Percentiles rank a stretch among this genome's conserved stretches.
Evolutionary conservation across 495 filamentous ascomycete species (phyloP).

Genomic region (Aspergillus heteromorphus): DNA sequence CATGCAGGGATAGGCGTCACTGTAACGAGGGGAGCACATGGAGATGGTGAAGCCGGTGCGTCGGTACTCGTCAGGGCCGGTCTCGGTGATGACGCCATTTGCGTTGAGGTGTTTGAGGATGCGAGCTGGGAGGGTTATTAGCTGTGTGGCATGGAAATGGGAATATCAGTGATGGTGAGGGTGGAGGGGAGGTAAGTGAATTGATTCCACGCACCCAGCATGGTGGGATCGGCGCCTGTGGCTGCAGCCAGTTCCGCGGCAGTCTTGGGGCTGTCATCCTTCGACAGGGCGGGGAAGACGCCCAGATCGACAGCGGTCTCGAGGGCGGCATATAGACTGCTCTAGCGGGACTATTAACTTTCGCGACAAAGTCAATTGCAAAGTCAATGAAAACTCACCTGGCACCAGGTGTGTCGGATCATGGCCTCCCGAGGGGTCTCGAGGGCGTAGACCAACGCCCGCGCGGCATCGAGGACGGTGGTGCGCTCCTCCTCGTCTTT

Average conservation of each 20-base stretch:
- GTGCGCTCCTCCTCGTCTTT: not conserved
- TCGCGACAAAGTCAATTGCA: not conserved
- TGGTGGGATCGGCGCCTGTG: not conserved
- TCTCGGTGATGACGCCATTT: slow-evolving; percentile 37
- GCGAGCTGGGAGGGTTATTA: slow-evolving; percentile 9
- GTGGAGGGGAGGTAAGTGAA: no score
- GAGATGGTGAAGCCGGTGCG: slow-evolving; percentile 32
- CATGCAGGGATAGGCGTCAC: slow-evolving; percentile 15
- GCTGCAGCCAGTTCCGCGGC: not conserved
- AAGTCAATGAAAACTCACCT: not conserved
- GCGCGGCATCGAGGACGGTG: not conserved
- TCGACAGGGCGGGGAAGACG: not conserved
- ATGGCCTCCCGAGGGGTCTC: slow-evolving; percentile 7
- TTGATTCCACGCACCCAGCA: slow-evolving; percentile 17
- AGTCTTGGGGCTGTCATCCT: not conserved
- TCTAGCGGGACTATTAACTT: not conserved
- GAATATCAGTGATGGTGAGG: not conserved
- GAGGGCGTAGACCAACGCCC: slow-evolving; percentile 2
- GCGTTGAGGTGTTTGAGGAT: slow-evolving; percentile 41
- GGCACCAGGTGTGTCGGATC: not conserved
- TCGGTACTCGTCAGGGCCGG: slow-evolving; percentile 31
- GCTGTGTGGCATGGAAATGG: not conserved
- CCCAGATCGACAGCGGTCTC: not conserved
- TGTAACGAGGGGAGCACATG: slow-evolving; percentile 21
- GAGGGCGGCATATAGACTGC: slow-evolving; percentile 5